Base-by-base conservation (phyloP, 805 yeast species). In the Candida broadrunensis region DNA sequence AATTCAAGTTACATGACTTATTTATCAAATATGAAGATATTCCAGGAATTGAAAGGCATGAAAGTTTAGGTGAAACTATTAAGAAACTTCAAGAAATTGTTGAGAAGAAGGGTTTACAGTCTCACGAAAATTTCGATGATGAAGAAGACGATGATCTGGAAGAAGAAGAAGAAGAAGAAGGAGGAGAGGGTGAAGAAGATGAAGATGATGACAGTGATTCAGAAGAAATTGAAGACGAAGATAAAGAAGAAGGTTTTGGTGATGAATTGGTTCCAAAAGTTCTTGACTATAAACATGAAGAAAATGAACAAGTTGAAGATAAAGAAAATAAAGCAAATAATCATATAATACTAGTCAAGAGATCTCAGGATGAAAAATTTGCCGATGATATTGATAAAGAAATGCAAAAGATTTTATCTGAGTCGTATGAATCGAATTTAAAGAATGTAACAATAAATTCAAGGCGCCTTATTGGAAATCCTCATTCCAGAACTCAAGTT, bases 361-460 rank as follows among this genome's bases (percentile, higher is more conserved):
- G 14, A 34, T 31, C 42, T 2, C 39, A 37, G 30, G 32, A 36
- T 11, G 45, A 41, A 14, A 69, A 69, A 44, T 70, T 78, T 20
- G 74, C 70, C 24, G 76, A 71, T 3, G 78, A 73, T 26, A 47
- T 85, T 36, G 88, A 82, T 29, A 70, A 61, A 37, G 85, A 83
- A 49, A 77, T 79, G 44, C 75, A 74, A 42, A 64, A 59, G 38
- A 58, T 83, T 52, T 65, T 81, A 44, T 51, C 62, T n/a, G 81
- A 78, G 16, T 70, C 85, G 8, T 61, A 77, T 43, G 74, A 67
- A 29, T 12, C 34, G 2, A 30, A 35, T 18, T 31, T 44, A 17
- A 48, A 38, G 31, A 42, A 44, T 24, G 44, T 48, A 8, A 14
- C 29, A 11, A 29, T 44, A 6, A 15, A 30, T 16, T 7, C 35